Percentiles rank a stretch among this genome's conserved stretches.
Evolutionary conservation across 2,329 filamentous ascomycete genomes (phyloP).

Genomic region (Neonectria sp.): DNA sequence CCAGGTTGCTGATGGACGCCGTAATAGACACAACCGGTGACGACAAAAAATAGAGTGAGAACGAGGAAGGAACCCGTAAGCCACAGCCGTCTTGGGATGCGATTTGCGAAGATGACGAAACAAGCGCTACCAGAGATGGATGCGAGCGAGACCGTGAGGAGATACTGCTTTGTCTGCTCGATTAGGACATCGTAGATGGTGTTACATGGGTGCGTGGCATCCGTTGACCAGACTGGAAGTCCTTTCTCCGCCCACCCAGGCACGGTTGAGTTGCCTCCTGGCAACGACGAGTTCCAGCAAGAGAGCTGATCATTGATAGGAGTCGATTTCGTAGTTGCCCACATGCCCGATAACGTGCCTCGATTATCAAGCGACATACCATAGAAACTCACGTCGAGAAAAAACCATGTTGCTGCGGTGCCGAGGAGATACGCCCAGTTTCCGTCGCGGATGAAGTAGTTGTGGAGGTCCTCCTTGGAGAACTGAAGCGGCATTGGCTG

Average conservation of each 20-base stretch:
- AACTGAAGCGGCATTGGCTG: conserved; percentile 63
- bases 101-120: conserved; percentile 64
- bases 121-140: conserved; percentile 66
- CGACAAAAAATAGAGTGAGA: conserved; percentile 62
- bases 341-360: conserved; percentile 55
- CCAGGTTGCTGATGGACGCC: conserved; percentile 58
- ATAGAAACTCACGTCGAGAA: conserved; percentile 70
- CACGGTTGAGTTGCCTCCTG: conserved; percentile 60
- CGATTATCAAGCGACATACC: conserved; percentile 65
- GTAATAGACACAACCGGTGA: conserved; percentile 67
- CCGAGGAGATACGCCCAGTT: conserved; percentile 55
- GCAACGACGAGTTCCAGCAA: conserved; percentile 65
- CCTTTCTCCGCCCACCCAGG: conserved; percentile 57
- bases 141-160: conserved; percentile 66
- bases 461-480: conserved; percentile 62
- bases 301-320: conserved; percentile 55
- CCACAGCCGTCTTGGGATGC: conserved; percentile 64
- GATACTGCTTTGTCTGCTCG: conserved; percentile 67
- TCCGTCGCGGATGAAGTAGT: conserved; percentile 63
- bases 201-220: conserved; percentile 63
- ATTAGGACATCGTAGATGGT: conserved; percentile 67
- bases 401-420: conserved; percentile 65
- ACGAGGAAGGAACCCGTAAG: conserved; percentile 65
- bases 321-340: conserved; percentile 53
- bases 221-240: conserved; percentile 66